Conservation (phyloP, 305 asterid genomes). For the Ruellia speciosa region DNA sequence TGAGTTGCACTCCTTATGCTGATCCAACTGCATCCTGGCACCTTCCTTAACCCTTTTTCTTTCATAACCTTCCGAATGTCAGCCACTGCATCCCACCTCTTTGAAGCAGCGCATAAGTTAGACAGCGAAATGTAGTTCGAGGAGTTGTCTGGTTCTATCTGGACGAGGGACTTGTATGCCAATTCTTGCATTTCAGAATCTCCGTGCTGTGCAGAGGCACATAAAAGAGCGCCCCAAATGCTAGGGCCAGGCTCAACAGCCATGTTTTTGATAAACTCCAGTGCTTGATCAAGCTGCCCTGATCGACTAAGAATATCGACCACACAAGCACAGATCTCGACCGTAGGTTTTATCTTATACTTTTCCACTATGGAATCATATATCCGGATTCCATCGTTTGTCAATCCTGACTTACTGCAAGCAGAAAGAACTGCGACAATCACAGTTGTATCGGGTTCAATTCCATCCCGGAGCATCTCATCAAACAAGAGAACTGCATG, state of each 20-base stretch:
- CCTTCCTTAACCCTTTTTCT: constrained; percentile 46
- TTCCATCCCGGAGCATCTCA: constrained; percentile 39
- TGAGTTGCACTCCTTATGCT: constrained; percentile 42
- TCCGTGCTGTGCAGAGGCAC: constrained; percentile 47
- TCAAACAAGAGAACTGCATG: constrained; percentile 37
- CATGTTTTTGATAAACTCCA: constrained; percentile 44
- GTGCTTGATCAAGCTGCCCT: constrained; percentile 46
- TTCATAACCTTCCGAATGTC: constrained; percentile 48
- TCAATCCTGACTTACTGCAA: constrained; percentile 53
- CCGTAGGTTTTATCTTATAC: constrained; percentile 34
- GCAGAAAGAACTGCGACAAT: constrained; percentile 60
- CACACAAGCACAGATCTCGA: constrained; percentile 59
- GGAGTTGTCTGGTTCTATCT: constrained; percentile 51
- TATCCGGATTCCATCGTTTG: constrained; percentile 42
- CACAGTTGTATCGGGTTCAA: constrained; percentile 39
- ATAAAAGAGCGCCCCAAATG: constrained; percentile 62
- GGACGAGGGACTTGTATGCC: constrained; percentile 43
- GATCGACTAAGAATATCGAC: constrained; percentile 52
- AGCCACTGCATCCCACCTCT: constrained; percentile 56
- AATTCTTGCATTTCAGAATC: constrained; percentile 41
- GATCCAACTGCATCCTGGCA: constrained; percentile 70
- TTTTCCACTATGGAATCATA: constrained; percentile 27
- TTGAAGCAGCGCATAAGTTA: constrained; percentile 51
- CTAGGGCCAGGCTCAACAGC: constrained; percentile 47
- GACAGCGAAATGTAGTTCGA: constrained; percentile 58